These are phyloP conservation scores for Fusarium abutilonis DNA, from an alignment of 2,329 filamentous ascomycete genomes.

Conservation along the genomic window DNA sequence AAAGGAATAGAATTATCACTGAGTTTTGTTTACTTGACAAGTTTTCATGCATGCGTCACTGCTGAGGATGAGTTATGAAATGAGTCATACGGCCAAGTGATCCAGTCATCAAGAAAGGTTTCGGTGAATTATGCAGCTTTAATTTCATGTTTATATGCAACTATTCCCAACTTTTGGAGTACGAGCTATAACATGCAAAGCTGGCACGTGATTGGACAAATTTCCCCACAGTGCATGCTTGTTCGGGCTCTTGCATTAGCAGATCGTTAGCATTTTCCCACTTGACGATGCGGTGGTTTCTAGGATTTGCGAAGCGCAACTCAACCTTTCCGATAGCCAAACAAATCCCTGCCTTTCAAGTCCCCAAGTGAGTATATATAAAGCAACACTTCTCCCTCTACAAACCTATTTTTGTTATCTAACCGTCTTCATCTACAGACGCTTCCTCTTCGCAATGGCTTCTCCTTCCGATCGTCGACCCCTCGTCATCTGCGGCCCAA, in stretches of 20 bases:
- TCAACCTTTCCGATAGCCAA: conserved; percentile 15
- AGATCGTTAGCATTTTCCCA: conserved; percentile 26
- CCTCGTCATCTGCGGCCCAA: conserved; percentile 82
- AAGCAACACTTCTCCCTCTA: too few relatives aligned
- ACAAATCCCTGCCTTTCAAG: conserved; percentile 17
- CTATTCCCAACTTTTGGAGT: background rate
- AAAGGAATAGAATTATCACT: conserved; percentile 14
- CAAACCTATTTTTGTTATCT: background rate
- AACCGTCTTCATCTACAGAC: conserved; percentile 1
- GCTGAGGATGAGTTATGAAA: too few relatives aligned
- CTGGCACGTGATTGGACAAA: conserved; percentile 24
- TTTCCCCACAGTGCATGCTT: conserved; percentile 19
- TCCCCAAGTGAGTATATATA: conserved; percentile 5
- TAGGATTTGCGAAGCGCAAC: conserved; percentile 33
- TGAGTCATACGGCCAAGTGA: too few relatives aligned
- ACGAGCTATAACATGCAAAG: background rate
- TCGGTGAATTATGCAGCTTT: background rate
- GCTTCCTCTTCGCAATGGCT: conserved; percentile 40
- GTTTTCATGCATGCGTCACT: too few relatives aligned
- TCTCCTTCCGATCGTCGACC: conserved; percentile 64
- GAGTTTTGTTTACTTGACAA: background rate
- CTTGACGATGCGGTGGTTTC: conserved; percentile 29
- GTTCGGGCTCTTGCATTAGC: conserved; percentile 9
- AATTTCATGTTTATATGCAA: background rate
- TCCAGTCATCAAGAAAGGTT: too few relatives aligned